Conservation (phyloP, 2,329 filamentous ascomycete genomes). For the Basipetospora chlamydospora region DNA sequence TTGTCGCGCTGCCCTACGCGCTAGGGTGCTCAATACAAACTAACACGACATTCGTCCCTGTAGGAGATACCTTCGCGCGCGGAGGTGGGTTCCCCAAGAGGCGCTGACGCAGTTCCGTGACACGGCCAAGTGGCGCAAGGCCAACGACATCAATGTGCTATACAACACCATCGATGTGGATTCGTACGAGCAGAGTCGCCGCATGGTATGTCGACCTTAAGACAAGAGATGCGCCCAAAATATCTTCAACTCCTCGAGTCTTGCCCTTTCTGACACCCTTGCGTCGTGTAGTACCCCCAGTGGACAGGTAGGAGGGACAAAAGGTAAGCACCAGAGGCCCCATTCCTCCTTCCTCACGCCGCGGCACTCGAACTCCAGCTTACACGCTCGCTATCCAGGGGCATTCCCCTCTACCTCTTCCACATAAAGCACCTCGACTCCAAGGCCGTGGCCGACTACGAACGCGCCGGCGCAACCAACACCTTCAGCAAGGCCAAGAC, state of each 20-base stretch:
- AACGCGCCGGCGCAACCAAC: constrained; percentile 45
- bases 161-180: constrained; percentile 79
- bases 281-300: constrained; percentile 62
- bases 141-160: constrained; percentile 62
- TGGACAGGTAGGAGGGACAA: constrained; percentile 86
- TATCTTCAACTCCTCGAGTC: too few relatives aligned
- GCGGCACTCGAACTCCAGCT: background rate
- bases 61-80: constrained; percentile 74
- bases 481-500: constrained; percentile 46
- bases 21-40: background rate
- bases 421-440: constrained; percentile 71
- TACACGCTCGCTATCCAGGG: constrained; percentile 31
- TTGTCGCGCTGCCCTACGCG: too few relatives aligned
- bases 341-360: background rate
- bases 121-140: constrained; percentile 74
- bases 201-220: constrained; percentile 42
- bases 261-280: background rate
- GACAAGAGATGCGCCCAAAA: too few relatives aligned
- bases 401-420: constrained; percentile 85
- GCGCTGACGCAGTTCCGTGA: constrained; percentile 75
- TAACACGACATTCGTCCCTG: constrained; percentile 7
- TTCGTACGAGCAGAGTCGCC: constrained; percentile 66
- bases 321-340: background rate
- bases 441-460: constrained; percentile 69
- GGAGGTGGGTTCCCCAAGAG: constrained; percentile 64